These are phyloP conservation scores for Gymnopus androsaceus DNA, from an alignment of 1,284 basidiomycete species.

Conservation along the genomic window DNA sequence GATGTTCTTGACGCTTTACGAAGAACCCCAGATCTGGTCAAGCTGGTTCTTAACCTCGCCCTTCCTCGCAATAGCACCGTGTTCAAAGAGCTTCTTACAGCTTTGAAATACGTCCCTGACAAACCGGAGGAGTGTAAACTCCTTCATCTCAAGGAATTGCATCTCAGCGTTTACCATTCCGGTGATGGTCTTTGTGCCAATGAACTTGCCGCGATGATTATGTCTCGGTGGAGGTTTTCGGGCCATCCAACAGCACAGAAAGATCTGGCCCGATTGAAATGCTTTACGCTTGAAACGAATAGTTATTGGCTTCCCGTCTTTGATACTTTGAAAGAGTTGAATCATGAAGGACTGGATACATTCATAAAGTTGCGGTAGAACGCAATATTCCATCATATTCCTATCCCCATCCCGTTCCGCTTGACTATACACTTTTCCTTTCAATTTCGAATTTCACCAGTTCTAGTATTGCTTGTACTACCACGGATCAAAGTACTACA, in stretches of 20 bases:
- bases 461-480: too few species aligned
- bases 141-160: background rate
- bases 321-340: background rate
- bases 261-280: background rate
- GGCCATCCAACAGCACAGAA: background rate
- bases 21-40: background rate
- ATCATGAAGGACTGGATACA: background rate
- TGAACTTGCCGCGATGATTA: background rate
- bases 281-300: background rate
- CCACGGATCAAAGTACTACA: too few species aligned
- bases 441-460: too few species aligned
- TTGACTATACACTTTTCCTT: too few species aligned
- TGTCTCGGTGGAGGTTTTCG: background rate
- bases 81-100: background rate
- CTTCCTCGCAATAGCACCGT: background rate
- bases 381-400: too few species aligned
- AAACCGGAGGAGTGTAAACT: background rate
- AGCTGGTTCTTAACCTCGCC: background rate
- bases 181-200: background rate
- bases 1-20: background rate
- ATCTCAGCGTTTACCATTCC: background rate
- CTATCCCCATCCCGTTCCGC: too few species aligned
- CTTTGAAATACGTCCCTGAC: background rate
- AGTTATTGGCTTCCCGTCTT: conserved; percentile 1
- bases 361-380: background rate